Conservation (phyloP, 768 basidiomycete species). For the Tubosaeta brunneosetosa region DNA sequence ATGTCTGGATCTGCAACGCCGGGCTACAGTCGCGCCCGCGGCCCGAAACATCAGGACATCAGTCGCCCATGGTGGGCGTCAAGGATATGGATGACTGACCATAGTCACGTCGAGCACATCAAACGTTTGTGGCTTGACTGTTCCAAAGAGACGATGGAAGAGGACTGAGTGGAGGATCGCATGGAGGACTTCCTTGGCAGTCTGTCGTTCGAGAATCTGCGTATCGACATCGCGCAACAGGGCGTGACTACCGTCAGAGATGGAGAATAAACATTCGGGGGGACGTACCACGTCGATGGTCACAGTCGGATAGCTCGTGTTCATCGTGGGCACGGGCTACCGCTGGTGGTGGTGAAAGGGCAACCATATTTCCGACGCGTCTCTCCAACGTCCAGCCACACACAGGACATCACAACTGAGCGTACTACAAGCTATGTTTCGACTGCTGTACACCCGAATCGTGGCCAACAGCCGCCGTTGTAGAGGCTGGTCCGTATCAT, state of each 20-base stretch:
- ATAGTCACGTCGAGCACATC: constrained; percentile 84
- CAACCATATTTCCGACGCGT: background rate
- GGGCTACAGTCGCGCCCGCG: constrained; percentile 42
- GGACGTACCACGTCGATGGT: constrained; percentile 29
- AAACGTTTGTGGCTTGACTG: constrained; percentile 68
- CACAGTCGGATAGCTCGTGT: constrained; percentile 22
- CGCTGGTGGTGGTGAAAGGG: background rate
- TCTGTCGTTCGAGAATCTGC: constrained; percentile 69
- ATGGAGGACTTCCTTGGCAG: constrained; percentile 67
- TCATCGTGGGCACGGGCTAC: constrained; percentile 19
- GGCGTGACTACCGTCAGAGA: background rate
- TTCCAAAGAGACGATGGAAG: constrained; percentile 80
- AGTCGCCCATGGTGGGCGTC: background rate
- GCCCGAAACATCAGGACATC: background rate
- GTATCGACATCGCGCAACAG: too few species aligned
- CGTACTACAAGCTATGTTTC: too few species aligned
- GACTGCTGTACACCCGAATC: too few species aligned
- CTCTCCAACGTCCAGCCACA: too few species aligned
- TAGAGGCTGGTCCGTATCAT: too few species aligned
- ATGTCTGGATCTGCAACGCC: constrained; percentile 72
- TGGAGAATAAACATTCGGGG: background rate
- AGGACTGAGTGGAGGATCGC: constrained; percentile 78
- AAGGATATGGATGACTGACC: constrained; percentile 39
- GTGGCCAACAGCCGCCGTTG: too few species aligned
- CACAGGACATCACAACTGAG: too few species aligned